Evolutionary conservation across 805 yeast genomes (phyloP).

Genomic region (Ogataea neopini): DNA sequence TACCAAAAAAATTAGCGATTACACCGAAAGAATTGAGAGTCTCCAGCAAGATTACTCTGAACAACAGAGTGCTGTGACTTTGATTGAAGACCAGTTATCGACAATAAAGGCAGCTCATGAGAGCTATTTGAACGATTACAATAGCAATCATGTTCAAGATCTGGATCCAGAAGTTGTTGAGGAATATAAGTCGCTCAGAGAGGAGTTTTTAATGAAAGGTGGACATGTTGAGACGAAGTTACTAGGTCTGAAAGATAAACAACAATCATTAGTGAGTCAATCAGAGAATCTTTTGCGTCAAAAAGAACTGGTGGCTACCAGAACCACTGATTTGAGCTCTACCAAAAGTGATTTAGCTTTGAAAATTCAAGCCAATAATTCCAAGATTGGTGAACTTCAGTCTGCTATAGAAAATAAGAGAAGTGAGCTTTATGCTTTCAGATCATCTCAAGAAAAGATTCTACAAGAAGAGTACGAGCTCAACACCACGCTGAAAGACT

Average conservation of each 20-base stretch:
- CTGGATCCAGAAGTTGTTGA: conserved; percentile 52
- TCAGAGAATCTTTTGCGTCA: conserved; percentile 40
- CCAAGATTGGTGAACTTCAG: conserved; percentile 31
- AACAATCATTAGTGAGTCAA: conserved; percentile 32
- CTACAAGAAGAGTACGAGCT: conserved; percentile 55
- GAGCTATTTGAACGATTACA: conserved; percentile 20
- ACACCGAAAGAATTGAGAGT: conserved; percentile 49
- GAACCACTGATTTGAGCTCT: conserved; percentile 37
- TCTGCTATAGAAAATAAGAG: conserved; percentile 35
- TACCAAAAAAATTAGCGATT: conserved; percentile 45
- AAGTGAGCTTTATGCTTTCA: conserved; percentile 29
- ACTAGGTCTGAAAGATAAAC: conserved; percentile 45
- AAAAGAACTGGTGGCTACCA: conserved; percentile 36
- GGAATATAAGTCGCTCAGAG: conserved; percentile 61
- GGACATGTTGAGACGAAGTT: conserved; percentile 61
- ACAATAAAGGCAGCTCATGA: conserved; percentile 30
- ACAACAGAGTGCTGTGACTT: conserved; percentile 46
- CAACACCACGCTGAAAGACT: conserved; percentile 62
- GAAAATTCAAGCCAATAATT: conserved; percentile 32
- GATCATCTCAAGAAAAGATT: conserved; percentile 38
- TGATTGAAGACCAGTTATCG: conserved; percentile 48
- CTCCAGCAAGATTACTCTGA: conserved; percentile 52
- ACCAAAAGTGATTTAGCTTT: conserved; percentile 34
- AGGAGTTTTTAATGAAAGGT: conserved; percentile 50
- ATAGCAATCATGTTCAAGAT: conserved; percentile 13